A percentile compares a stretch with the other conserved stretches of the same genome.
phyloP scores from a whole-genome alignment of 164 flowering plant genomes.

The Aristolochia contorta region DNA sequence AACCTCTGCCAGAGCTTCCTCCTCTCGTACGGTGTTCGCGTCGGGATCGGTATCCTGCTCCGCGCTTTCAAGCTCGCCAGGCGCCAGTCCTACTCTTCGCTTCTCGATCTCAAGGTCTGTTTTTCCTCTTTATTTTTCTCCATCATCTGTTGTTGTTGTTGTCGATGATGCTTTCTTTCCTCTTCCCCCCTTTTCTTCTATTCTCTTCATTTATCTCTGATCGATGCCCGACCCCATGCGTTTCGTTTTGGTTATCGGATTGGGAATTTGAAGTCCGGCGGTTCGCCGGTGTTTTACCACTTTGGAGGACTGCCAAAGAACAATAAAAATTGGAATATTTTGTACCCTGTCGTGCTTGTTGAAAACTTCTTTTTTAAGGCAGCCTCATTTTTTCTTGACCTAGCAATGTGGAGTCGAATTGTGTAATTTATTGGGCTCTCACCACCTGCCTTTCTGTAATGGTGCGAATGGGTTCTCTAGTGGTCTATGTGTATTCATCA shows the following conservation, averaged over 20 bases:
- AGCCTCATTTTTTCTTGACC: no score
- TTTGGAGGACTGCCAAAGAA: no score
- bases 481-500: no score
- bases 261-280: background rate
- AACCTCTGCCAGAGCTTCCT: constrained; percentile 96
- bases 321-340: no score
- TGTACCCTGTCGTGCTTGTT: constrained; percentile 53
- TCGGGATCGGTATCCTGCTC: constrained; percentile 87
- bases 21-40: constrained; percentile 95
- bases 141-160: background rate
- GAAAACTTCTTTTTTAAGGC: no score
- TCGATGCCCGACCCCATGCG: no score
- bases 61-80: constrained; percentile 96
- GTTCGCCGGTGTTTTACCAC: no score
- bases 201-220: background rate
- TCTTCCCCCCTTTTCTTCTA: background rate
- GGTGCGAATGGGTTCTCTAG: no score
- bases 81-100: constrained; percentile 73
- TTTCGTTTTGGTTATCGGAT: background rate
- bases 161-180: background rate
- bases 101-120: constrained; percentile 93
- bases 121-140: constrained; percentile 4
- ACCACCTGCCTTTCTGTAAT: no score
- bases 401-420: no score
- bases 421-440: no score